Percentiles rank a stretch among this genome's conserved stretches.
phyloP scores from a whole-genome alignment of 306 rosid genomes.

The Potentilla sterilis region DNA sequence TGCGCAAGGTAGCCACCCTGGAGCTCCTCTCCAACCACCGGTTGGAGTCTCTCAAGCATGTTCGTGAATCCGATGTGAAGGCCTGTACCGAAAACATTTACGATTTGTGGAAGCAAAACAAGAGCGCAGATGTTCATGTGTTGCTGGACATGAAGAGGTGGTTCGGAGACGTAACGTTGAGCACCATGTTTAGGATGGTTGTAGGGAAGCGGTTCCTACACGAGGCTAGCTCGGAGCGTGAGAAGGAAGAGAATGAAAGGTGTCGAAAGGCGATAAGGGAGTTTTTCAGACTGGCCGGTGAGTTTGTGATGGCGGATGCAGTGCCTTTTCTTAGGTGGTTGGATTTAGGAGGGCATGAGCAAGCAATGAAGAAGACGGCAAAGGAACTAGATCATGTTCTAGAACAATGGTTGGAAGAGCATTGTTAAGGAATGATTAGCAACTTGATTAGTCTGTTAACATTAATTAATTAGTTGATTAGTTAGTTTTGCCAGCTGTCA shows the following conservation, averaged over 20 bases:
- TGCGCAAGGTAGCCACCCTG: constrained; percentile 21
- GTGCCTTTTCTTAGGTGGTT: constrained; percentile 28
- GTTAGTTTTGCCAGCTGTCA: no score
- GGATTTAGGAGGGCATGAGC: constrained; percentile 38
- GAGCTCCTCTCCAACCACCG: constrained; percentile 28
- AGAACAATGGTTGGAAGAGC: constrained; percentile 45
- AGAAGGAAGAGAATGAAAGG: not conserved
- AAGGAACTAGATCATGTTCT: constrained; percentile 23
- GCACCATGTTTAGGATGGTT: constrained; percentile 21
- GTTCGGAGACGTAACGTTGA: constrained; percentile 21
- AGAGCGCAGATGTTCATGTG: not conserved
- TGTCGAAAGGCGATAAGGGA: not conserved
- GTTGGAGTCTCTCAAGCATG: constrained; percentile 10
- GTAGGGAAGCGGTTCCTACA: constrained; percentile 17
- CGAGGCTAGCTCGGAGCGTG: not conserved
- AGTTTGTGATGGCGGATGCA: constrained; percentile 20
- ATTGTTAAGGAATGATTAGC: no score
- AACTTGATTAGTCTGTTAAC: no score
- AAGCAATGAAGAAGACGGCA: constrained; percentile 25
- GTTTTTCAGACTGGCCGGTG: constrained; percentile 7
- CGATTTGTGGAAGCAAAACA: constrained; percentile 3
- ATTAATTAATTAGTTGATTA: no score
- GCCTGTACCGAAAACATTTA: not conserved
- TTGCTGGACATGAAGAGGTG: constrained; percentile 27
- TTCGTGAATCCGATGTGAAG: constrained; percentile 17